Conservation (phyloP, 2,329 filamentous ascomycete genomes). For the Diplodia sapinea region DNA sequence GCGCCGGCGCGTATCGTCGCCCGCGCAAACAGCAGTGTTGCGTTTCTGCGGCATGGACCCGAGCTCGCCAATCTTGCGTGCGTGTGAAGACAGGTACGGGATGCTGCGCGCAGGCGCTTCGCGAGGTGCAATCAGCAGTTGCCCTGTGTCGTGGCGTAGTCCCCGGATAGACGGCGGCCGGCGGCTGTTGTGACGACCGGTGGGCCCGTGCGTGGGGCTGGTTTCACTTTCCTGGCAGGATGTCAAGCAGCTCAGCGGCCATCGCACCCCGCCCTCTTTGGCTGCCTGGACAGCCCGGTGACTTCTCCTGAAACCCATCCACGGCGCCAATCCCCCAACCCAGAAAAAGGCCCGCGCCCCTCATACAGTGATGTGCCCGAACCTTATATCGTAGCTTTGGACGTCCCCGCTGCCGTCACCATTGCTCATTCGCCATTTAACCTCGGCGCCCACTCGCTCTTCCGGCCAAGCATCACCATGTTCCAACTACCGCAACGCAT, state of each 20-base stretch:
- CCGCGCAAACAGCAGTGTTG: neutral
- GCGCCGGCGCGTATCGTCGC: neutral
- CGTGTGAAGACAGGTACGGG: neutral
- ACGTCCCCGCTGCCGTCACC: conserved; percentile 15
- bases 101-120: neutral
- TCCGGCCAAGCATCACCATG: conserved; percentile 6
- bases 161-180: conserved; percentile 1
- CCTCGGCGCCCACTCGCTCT: neutral
- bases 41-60: conserved; percentile 18
- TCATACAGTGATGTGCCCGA: conserved; percentile 26
- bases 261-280: conserved; percentile 18
- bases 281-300: conserved; percentile 20
- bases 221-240: conserved; percentile 14
- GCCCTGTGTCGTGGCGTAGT: neutral
- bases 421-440: conserved; percentile 10
- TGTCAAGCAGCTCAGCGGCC: neutral
- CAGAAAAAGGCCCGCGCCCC: conserved; percentile 6
- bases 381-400: conserved; percentile 27
- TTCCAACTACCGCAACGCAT: conserved; percentile 26
- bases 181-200: neutral
- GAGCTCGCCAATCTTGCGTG: conserved; percentile 3
- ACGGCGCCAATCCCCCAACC: conserved; percentile 15
- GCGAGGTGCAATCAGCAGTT: neutral
- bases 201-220: conserved; percentile 14
- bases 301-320: conserved; percentile 24